Evolutionary conservation across 2,329 filamentous ascomycete species (phyloP).

Genomic region (Reticulascus tulasneorum): DNA sequence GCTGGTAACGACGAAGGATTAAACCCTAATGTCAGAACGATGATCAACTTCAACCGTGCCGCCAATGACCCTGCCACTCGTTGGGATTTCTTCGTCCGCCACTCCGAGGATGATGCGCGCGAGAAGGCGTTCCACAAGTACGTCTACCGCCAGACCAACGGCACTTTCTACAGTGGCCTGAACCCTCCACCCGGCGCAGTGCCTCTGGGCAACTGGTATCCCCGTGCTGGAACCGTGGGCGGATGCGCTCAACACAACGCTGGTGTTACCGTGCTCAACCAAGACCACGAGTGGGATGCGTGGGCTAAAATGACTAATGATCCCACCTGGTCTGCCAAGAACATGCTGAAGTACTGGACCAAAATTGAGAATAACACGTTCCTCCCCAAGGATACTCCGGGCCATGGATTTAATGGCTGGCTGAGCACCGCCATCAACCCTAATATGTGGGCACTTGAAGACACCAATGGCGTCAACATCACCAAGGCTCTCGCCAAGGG

Average conservation of each 20-base stretch:
- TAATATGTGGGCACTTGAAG: no score
- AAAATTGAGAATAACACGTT: constrained; percentile 54
- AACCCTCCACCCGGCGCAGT: constrained; percentile 34
- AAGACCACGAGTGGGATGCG: constrained; percentile 55
- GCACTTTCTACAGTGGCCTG: constrained; percentile 22
- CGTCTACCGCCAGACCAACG: constrained; percentile 30
- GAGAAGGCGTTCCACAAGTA: constrained; percentile 49
- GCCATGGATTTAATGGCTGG: constrained; percentile 54
- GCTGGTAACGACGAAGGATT: constrained; percentile 55
- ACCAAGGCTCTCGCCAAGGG: constrained; percentile 10
- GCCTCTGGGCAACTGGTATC: constrained; percentile 40
- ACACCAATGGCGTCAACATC: constrained; percentile 6
- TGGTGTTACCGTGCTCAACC: constrained; percentile 53
- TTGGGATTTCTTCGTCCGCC: constrained; percentile 61
- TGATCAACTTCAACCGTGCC: not conserved
- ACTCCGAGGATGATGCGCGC: constrained; percentile 47
- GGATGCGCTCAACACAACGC: constrained; percentile 58
- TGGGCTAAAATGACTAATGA: constrained; percentile 58
- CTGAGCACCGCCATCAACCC: constrained; percentile 22
- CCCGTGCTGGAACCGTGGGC: constrained; percentile 39
- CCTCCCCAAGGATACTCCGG: constrained; percentile 28
- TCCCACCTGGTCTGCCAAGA: constrained; percentile 49
- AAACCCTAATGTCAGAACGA: constrained; percentile 10
- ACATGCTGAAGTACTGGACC: constrained; percentile 57
- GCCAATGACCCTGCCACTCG: not conserved